Conservation (phyloP, 106 monocot genomes). For the Alisma plantagoaquatica region DNA sequence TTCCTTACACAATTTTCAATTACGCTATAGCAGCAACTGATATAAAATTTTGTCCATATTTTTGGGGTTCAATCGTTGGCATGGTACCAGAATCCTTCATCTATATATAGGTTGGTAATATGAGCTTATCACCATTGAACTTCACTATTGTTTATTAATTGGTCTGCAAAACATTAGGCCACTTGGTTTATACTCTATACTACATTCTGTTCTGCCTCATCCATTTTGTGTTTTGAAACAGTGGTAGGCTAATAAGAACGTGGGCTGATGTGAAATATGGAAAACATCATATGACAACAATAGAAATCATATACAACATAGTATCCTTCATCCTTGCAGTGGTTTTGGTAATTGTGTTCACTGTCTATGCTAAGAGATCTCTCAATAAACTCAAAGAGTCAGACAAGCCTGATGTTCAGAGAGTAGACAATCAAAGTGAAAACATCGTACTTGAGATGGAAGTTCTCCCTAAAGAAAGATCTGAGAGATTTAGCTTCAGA, state of each 20-base stretch:
- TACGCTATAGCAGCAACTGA: conserved; percentile 84
- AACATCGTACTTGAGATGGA: too few relatives aligned
- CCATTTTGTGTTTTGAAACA: too few relatives aligned
- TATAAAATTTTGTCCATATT: conserved; percentile 58
- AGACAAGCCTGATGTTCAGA: too few relatives aligned
- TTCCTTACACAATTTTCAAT: conserved; percentile 79
- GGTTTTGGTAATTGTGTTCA: conserved; percentile 31
- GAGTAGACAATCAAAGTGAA: too few relatives aligned
- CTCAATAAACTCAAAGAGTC: conserved; percentile 28
- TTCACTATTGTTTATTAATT: too few relatives aligned
- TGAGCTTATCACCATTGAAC: neutral
- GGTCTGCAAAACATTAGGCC: too few relatives aligned
- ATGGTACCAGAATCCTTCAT: conserved; percentile 56
- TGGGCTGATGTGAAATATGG: conserved; percentile 54
- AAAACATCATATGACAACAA: conserved; percentile 35
- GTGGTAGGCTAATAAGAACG: conserved; percentile 55
- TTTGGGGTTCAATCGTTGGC: conserved; percentile 63
- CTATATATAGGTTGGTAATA: conserved; percentile 54
- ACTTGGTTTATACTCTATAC: too few relatives aligned
- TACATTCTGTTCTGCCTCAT: too few relatives aligned
- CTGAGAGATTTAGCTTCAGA: too few relatives aligned
- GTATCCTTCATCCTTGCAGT: conserved; percentile 38
- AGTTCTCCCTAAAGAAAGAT: too few relatives aligned
- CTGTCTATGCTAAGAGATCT: conserved; percentile 46
- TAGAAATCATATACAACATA: conserved; percentile 58